These are phyloP conservation scores for Beauveria sp. DNA, from an alignment of 2,329 filamentous ascomycete genomes.

Conservation along the genomic window DNA sequence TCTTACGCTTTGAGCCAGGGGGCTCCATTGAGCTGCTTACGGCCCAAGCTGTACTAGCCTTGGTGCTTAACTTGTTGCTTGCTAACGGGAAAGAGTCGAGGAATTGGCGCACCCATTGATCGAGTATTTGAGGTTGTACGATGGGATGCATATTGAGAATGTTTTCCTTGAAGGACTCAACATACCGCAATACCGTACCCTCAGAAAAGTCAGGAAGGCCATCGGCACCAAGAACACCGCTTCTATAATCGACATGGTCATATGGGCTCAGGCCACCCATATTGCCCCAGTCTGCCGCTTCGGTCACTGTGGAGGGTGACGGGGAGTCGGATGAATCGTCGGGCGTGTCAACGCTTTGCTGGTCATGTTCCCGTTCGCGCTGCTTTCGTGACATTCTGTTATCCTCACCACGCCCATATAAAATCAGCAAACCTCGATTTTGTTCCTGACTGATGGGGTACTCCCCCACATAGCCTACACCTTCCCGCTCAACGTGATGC, in stretches of 20 bases:
- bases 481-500: conserved; percentile 38
- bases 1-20: conserved; percentile 46
- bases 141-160: conserved; percentile 61
- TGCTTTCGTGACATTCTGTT: conserved; percentile 48
- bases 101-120: conserved; percentile 46
- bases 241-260: conserved; percentile 31
- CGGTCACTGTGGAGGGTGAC: conserved; percentile 46
- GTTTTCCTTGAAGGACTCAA: conserved; percentile 50
- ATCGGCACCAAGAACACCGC: conserved; percentile 31
- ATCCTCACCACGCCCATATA: conserved; percentile 75
- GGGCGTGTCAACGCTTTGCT: conserved; percentile 32
- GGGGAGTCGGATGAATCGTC: conserved; percentile 45
- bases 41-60: conserved; percentile 25
- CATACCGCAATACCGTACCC: conserved; percentile 43
- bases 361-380: conserved; percentile 28
- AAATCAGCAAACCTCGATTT: conserved; percentile 61
- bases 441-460: conserved; percentile 75
- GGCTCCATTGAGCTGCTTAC: conserved; percentile 22
- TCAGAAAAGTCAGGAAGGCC: conserved; percentile 49
- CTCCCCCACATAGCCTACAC: conserved; percentile 51
- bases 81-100: conserved; percentile 37
- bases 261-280: conserved; percentile 43
- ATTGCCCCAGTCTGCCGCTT: conserved; percentile 53
- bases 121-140: conserved; percentile 45
- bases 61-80: conserved; percentile 21